phyloP scores from a whole-genome alignment of 768 basidiomycete genomes.

The Tricholoma sp. region DNA sequence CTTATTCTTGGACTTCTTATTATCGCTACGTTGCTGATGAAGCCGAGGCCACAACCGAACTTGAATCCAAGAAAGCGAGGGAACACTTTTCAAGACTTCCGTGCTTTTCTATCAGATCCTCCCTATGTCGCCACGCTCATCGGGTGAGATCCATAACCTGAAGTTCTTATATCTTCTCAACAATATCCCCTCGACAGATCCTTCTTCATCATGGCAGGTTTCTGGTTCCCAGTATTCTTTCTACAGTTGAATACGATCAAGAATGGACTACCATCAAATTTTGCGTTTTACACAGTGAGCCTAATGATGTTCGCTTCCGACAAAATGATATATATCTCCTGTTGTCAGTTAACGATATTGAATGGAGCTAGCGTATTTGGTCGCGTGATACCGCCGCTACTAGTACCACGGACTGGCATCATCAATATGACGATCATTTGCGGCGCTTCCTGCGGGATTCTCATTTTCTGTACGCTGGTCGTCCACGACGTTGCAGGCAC shows the following conservation, averaged over 20 bases:
- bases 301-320: constrained; percentile 9
- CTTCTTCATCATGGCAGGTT: constrained; percentile 28
- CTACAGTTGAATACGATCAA: constrained; percentile 49
- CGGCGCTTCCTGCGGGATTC: constrained; percentile 18
- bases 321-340: constrained; percentile 13
- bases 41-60: constrained; percentile 34
- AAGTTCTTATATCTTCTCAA: neutral
- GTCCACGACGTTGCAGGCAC: constrained; percentile 23
- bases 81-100: constrained; percentile 22
- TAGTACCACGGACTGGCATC: constrained; percentile 25
- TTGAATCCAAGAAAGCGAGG: constrained; percentile 21
- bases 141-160: constrained; percentile 23
- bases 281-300: constrained; percentile 54
- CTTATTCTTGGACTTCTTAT: constrained; percentile 25
- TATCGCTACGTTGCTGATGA: constrained; percentile 26
- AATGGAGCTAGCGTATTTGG: constrained; percentile 44
- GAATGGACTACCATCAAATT: constrained; percentile 35
- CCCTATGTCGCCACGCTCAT: constrained; percentile 37
- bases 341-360: constrained; percentile 42
- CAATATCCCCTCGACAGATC: constrained; percentile 19
- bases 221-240: constrained; percentile 54
- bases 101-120: constrained; percentile 33
- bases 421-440: constrained; percentile 27
- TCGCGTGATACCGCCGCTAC: constrained; percentile 29
- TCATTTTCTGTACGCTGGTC: constrained; percentile 34